phyloP scores from a whole-genome alignment of 208 protist species.

The Crithidia fasciculata region DNA sequence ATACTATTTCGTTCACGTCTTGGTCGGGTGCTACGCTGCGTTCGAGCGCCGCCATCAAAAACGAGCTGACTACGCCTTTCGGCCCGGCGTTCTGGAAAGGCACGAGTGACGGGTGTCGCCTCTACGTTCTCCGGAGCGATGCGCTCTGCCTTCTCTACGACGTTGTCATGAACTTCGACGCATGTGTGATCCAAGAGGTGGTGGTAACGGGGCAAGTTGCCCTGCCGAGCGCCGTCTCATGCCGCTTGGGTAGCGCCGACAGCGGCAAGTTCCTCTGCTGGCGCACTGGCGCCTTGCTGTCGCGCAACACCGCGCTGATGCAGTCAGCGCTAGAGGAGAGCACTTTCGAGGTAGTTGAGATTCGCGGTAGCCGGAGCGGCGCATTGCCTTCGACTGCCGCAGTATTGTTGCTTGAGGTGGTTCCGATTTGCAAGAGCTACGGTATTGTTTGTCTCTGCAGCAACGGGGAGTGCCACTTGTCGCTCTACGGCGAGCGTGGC shows the following conservation, averaged over 20 bases:
- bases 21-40: slow-evolving; percentile 18
- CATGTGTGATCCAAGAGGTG: slow-evolving; percentile 14
- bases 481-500: slow-evolving; percentile 24
- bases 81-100: slow-evolving; percentile 30
- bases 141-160: slow-evolving; percentile 36
- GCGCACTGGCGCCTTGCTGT: slow-evolving; percentile 8
- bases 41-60: slow-evolving; percentile 27
- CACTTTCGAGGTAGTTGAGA: slow-evolving; percentile 17
- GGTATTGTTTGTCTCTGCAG: slow-evolving; percentile 37
- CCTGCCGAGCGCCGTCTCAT: slow-evolving; percentile 16
- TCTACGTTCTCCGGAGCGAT: slow-evolving; percentile 33
- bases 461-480: slow-evolving; percentile 40
- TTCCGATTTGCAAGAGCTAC: slow-evolving; percentile 26
- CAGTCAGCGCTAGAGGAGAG: slow-evolving; percentile 15
- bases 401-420: slow-evolving; percentile 38
- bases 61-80: slow-evolving; percentile 37
- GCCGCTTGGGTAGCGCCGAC: slow-evolving; percentile 18
- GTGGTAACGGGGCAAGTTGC: slow-evolving; percentile 20
- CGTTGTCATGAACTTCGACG: slow-evolving; percentile 22
- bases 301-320: slow-evolving; percentile 18
- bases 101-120: slow-evolving; percentile 12
- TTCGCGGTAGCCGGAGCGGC: not conserved
- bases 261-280: slow-evolving; percentile 27
- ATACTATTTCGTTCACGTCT: slow-evolving; percentile 30
- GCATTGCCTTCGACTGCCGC: not conserved